phyloP scores from a whole-genome alignment of 805 yeast species.

The Ogataea corticis region DNA sequence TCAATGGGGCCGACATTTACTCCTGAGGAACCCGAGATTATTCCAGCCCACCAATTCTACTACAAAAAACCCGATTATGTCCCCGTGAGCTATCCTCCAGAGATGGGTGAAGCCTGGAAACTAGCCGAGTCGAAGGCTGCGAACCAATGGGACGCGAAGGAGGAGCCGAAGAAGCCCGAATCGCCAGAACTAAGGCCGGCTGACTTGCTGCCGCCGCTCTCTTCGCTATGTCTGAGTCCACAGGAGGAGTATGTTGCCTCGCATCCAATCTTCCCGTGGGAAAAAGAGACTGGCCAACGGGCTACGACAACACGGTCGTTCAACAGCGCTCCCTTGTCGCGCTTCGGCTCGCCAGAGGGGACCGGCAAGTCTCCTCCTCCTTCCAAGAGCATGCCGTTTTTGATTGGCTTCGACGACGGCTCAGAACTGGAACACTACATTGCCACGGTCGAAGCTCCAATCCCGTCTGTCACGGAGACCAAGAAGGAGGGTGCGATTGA shows the following conservation, averaged over 20 bases:
- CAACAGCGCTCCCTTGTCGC: conserved; percentile 7
- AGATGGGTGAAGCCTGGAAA: conserved; percentile 36
- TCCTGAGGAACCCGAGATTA: neutral
- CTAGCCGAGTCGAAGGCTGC: conserved; percentile 25
- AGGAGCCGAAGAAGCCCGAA: neutral
- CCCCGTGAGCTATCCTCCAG: conserved; percentile 22
- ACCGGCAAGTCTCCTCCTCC: neutral
- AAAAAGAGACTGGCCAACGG: conserved; percentile 9
- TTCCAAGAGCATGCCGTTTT: conserved; percentile 9
- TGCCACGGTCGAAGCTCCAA: conserved; percentile 5
- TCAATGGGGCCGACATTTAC: too few species aligned
- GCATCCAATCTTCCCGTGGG: conserved; percentile 42
- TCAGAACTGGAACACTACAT: conserved; percentile 14
- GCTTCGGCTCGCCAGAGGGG: neutral
- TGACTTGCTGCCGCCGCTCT: conserved; percentile 3
- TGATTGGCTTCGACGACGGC: conserved; percentile 18
- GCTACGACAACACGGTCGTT: conserved; percentile 24
- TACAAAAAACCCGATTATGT: conserved; percentile 28
- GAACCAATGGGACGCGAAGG: conserved; percentile 23
- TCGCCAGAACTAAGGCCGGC: conserved; percentile 4
- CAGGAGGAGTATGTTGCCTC: conserved; percentile 25
- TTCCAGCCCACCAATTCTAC: conserved; percentile 18
- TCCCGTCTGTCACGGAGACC: conserved; percentile 1
- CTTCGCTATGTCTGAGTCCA: neutral
- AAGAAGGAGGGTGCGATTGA: conserved; percentile 16